Evolutionary conservation across 257 asterid genomes (phyloP).

Genomic region (Solanum sejunctum): DNA sequence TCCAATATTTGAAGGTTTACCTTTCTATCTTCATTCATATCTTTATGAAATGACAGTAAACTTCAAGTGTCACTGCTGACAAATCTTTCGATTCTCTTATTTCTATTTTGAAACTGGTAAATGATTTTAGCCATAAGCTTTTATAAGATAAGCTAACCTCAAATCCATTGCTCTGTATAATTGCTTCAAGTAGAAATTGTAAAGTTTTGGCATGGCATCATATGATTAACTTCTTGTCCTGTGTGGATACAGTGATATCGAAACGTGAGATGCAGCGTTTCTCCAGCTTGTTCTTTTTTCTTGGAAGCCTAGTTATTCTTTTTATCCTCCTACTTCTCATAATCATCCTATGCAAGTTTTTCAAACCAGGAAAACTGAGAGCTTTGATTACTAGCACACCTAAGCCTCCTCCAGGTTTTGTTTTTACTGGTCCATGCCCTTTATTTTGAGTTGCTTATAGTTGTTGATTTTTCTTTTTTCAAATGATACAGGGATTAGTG

Average conservation of each 20-base stretch:
- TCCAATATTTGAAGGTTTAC: background rate
- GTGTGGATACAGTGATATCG: slow-evolving; percentile 16
- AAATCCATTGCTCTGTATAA: no score
- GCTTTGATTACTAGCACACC: slow-evolving; percentile 8
- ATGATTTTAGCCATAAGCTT: no score
- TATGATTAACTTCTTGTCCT: background rate
- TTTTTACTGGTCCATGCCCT: background rate
- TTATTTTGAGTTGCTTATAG: background rate
- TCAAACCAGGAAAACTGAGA: slow-evolving; percentile 16
- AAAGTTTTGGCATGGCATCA: background rate
- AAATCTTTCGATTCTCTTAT: no score
- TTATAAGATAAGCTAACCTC: no score
- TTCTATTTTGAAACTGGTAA: no score
- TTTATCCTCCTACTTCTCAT: slow-evolving; percentile 30
- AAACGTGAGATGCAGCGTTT: slow-evolving; percentile 18
- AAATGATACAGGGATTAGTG: slow-evolving; percentile 31
- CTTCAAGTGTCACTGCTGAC: no score
- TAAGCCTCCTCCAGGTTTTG: slow-evolving; percentile 33
- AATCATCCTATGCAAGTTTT: slow-evolving; percentile 20
- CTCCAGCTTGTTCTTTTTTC: slow-evolving; percentile 28
- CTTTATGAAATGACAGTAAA: no score
- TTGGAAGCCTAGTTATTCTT: slow-evolving; percentile 41
- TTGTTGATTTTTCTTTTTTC: background rate
- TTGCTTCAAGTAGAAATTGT: no score
- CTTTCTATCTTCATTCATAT: background rate